Base-by-base conservation (phyloP, 2,329 filamentous ascomycete species). In the Colletotrichum salicis region DNA sequence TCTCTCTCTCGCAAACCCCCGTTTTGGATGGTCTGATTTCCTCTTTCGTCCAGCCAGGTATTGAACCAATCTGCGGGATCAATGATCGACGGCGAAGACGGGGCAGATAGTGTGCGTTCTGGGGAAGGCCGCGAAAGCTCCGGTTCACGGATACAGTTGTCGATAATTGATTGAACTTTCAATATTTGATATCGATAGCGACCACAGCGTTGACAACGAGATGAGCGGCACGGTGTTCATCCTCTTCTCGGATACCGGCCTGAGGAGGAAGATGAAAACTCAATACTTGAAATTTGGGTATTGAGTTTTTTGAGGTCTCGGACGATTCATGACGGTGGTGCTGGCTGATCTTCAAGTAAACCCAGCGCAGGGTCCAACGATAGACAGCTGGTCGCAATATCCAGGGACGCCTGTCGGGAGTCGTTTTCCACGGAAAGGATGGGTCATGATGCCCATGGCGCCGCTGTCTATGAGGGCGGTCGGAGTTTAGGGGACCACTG, bases 1-100 rank as follows among this genome's bases (percentile, higher is more conserved):
- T 19, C 7, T 48, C 11, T 33, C 24, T 56, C 19, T 64, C 22
- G 33, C 13, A 51, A 41, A 6, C 37, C 54, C 65, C 59, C 11
- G 29, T 51, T 59, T 67, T 31, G 64, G 57, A 51, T 56, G 69
- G 35, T 12, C 31, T 51, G 54, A 13, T 69, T 69, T 69, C 65
- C 65, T 59, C 45, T 60, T 71, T 71, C 7, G 69, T 48, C 69
- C 27, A 37, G 15, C 59, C 54, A 51, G 29, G 64, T 13, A 64
- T 56, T 29, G 54, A 51, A 27, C 58, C 65, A 71, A 71, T 71
- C 59, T 71, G 65, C 59, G 65, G 69, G 45, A 60, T 55, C 59
- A 69, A 71, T 71, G 69, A 71, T 71, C 69, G 69, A 69, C 69
- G 35, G 48, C 10, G 41, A 24, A 64, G 45, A 56, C 55, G 64